Conservation (phyloP, 2,329 filamentous ascomycete species). For the Huntiella savannae region DNA sequence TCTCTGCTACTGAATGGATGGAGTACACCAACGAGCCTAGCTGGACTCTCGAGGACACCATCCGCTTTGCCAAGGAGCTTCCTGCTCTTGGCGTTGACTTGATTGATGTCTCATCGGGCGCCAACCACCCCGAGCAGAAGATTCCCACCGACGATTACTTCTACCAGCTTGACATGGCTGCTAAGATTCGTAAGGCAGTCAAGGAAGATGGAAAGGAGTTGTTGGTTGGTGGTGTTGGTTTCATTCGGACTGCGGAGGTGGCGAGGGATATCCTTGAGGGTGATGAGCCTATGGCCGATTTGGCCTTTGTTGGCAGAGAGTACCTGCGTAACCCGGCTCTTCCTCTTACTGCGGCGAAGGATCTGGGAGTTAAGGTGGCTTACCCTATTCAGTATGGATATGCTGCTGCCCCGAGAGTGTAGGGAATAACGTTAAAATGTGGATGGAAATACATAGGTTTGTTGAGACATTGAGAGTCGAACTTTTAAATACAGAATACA, state of each 20-base stretch:
- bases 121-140: slow-evolving; percentile 43
- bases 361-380: slow-evolving; percentile 50
- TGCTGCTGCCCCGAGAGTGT: no score
- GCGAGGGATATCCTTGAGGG: slow-evolving; percentile 39
- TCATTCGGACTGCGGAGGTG: slow-evolving; percentile 48
- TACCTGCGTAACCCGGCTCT: slow-evolving; percentile 71
- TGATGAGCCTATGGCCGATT: slow-evolving; percentile 34
- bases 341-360: slow-evolving; percentile 52
- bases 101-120: slow-evolving; percentile 64
- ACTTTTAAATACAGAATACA: no score
- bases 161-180: slow-evolving; percentile 59
- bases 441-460: no score
- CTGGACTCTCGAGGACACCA: slow-evolving; percentile 47
- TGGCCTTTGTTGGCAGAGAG: slow-evolving; percentile 57
- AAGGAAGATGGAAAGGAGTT: slow-evolving; percentile 29
- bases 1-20: slow-evolving; percentile 47
- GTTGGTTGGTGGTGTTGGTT: slow-evolving; percentile 55
- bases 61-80: slow-evolving; percentile 39
- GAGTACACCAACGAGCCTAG: slow-evolving; percentile 26
- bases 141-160: slow-evolving; percentile 41
- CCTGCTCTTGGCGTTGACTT: slow-evolving; percentile 60
- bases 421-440: no score
- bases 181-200: slow-evolving; percentile 49
- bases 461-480: no score
- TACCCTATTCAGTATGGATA: slow-evolving; percentile 47